A percentile compares a stretch with the other conserved stretches of the same genome.
phyloP scores from a whole-genome alignment of 352 stramenopile species.

The Phytophthora capsici region DNA sequence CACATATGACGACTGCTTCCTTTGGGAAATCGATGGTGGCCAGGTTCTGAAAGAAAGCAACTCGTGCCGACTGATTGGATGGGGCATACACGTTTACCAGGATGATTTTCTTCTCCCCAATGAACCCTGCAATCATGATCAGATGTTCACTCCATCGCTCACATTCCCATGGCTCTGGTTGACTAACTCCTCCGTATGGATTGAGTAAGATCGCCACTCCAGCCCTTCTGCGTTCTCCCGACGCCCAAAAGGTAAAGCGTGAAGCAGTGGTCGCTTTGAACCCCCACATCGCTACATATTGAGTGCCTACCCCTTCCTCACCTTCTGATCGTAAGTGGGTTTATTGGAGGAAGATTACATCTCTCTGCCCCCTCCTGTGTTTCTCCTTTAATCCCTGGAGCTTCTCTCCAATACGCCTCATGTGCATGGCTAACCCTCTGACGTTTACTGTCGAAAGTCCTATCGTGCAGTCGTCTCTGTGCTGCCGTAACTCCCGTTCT shows the following conservation, averaged over 20 bases:
- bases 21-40: neutral
- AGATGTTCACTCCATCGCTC: neutral
- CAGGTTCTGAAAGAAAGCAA: neutral
- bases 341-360: slow-evolving; percentile 6
- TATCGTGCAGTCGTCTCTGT: neutral
- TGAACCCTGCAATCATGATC: neutral
- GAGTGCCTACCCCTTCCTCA: neutral
- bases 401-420: neutral
- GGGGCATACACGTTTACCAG: neutral
- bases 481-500: no score
- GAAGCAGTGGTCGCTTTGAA: neutral
- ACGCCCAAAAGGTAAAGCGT: neutral
- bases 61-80: neutral
- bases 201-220: no score
- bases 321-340: neutral
- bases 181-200: neutral
- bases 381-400: slow-evolving; percentile 3
- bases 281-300: slow-evolving; percentile 11
- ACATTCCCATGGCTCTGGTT: neutral
- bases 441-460: slow-evolving; percentile 4
- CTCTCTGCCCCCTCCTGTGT: neutral
- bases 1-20: neutral
- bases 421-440: neutral
- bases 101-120: neutral
- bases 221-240: neutral